These are phyloP conservation scores for Xerocomellus chrysenteron DNA, from an alignment of 768 basidiomycete species.

Conservation along the genomic window DNA sequence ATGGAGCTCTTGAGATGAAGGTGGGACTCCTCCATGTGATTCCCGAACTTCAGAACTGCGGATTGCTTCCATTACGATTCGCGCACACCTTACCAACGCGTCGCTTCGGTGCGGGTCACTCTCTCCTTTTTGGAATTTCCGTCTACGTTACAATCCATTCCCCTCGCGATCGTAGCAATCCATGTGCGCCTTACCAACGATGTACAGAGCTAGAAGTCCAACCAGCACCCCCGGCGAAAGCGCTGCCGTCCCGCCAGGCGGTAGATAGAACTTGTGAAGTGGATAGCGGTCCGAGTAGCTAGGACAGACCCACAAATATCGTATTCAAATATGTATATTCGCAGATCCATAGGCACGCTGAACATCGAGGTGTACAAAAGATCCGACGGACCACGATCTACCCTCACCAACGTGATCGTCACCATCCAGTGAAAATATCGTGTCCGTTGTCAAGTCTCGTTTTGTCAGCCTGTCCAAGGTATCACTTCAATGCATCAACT, in stretches of 20 bases:
- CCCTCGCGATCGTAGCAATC: background rate
- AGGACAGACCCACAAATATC: background rate
- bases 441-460: background rate
- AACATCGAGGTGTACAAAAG: background rate
- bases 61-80: constrained; percentile 2
- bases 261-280: background rate
- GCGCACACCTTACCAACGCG: background rate
- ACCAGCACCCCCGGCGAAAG: background rate
- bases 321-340: background rate
- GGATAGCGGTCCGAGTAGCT: constrained; percentile 1
- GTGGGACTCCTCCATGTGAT: constrained; percentile 4
- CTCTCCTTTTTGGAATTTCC: background rate
- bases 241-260: background rate
- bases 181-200: background rate
- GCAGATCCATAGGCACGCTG: background rate
- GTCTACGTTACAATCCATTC: background rate
- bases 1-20: background rate
- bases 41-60: background rate
- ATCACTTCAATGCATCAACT: background rate
- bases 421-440: background rate
- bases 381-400: background rate
- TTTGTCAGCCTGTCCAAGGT: background rate
- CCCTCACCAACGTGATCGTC: background rate
- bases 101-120: background rate
- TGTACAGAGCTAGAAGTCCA: background rate